Percentiles rank a stretch among this genome's conserved stretches.
These are phyloP conservation scores for Curvularia hawaiiensis DNA, from an alignment of 2,329 filamentous ascomycete genomes.

Conservation along the genomic window DNA sequence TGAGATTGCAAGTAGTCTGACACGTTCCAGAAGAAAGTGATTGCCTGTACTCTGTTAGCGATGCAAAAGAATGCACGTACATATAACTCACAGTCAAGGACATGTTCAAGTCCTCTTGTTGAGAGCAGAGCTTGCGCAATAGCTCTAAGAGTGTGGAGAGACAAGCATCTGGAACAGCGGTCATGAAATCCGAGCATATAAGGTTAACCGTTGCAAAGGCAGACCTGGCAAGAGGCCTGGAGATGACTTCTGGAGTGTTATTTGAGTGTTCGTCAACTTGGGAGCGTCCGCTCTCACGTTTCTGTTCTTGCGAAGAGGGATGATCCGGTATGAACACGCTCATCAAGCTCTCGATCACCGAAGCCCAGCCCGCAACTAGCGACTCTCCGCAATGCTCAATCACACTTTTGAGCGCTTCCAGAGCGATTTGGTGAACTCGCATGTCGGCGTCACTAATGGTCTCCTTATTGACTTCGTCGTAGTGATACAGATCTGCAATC, in stretches of 20 bases:
- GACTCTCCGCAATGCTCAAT: slow-evolving; percentile 89
- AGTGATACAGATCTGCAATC: slow-evolving; percentile 61
- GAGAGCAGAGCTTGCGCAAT: slow-evolving; percentile 85
- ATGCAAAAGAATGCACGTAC: not conserved
- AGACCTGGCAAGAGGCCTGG: slow-evolving; percentile 77
- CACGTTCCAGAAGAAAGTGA: slow-evolving; percentile 95
- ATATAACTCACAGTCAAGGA: slow-evolving; percentile 73
- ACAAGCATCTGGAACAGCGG: slow-evolving; percentile 69
- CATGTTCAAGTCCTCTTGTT: slow-evolving; percentile 92
- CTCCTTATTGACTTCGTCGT: slow-evolving; percentile 58
- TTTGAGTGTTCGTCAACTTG: not conserved
- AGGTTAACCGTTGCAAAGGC: slow-evolving; percentile 90
- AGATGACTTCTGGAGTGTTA: slow-evolving; percentile 52
- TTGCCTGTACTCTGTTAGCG: slow-evolving; percentile 61
- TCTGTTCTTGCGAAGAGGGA: not conserved
- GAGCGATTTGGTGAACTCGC: slow-evolving; percentile 78
- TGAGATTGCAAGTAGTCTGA: slow-evolving; percentile 77
- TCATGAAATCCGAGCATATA: slow-evolving; percentile 92
- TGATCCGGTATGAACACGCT: slow-evolving; percentile 66
- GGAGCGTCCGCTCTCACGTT: not conserved
- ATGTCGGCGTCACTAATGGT: slow-evolving; percentile 68
- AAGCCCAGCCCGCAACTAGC: slow-evolving; percentile 81
- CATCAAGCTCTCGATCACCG: slow-evolving; percentile 82
- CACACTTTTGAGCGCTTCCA: slow-evolving; percentile 80
- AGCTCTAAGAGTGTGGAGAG: slow-evolving; percentile 85